These are phyloP conservation scores for Auriculariales sp. DNA, from an alignment of 768 basidiomycete genomes.

Conservation along the genomic window DNA sequence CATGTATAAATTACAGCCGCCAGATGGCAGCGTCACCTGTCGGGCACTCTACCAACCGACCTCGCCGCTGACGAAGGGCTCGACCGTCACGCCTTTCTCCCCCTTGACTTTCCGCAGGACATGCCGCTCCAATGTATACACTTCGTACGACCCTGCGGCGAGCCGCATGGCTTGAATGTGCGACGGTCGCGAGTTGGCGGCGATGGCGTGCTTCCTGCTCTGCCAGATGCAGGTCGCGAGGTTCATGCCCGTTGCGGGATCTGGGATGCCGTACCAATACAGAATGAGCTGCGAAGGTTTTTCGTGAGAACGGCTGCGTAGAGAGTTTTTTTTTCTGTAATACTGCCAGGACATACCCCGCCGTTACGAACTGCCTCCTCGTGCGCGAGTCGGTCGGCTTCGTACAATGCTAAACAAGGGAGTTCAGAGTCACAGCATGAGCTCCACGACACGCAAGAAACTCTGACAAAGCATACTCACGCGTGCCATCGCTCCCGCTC, in stretches of 20 bases:
- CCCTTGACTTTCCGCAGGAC: slow-evolving; percentile 54
- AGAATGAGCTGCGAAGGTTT: slow-evolving; percentile 44
- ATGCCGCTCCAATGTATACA: slow-evolving; percentile 66
- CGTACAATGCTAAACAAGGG: slow-evolving; percentile 49
- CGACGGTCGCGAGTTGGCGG: slow-evolving; percentile 64
- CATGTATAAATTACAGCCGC: too few species aligned
- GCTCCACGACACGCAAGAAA: neutral
- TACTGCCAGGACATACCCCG: slow-evolving; percentile 37
- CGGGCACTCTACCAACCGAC: slow-evolving; percentile 67
- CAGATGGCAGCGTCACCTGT: too few species aligned
- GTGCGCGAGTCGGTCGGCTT: slow-evolving; percentile 76
- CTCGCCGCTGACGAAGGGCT: slow-evolving; percentile 45
- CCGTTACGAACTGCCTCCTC: slow-evolving; percentile 85
- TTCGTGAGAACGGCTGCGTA: slow-evolving; percentile 6
- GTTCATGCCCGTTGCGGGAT: slow-evolving; percentile 63
- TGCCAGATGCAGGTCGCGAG: slow-evolving; percentile 96
- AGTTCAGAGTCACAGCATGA: neutral
- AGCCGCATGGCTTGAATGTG: slow-evolving; percentile 77
- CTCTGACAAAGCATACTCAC: slow-evolving; percentile 30
- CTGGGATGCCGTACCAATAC: slow-evolving; percentile 89
- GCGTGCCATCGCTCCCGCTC: slow-evolving; percentile 48
- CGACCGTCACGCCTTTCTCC: slow-evolving; percentile 37
- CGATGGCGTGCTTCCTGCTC: slow-evolving; percentile 68
- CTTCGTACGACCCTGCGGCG: slow-evolving; percentile 61
- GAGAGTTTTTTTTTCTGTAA: neutral